A percentile compares a stretch with the other conserved stretches of the same genome.
These are phyloP conservation scores for Candida glucosophila DNA, from an alignment of 1,139 yeast species.

Conservation along the genomic window DNA sequence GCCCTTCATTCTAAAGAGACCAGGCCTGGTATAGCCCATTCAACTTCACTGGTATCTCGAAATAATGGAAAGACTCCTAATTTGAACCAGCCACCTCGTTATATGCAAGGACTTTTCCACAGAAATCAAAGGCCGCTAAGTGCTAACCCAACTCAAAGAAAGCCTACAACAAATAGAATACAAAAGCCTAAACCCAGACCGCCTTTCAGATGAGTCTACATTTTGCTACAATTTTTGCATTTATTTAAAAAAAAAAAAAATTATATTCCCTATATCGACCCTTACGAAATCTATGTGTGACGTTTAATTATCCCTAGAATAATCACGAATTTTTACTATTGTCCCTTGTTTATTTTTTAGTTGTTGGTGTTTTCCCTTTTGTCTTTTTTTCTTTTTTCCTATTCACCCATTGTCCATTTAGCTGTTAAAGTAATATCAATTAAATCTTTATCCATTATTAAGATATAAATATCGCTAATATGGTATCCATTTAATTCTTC, in stretches of 20 bases:
- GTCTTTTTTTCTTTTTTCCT: no score
- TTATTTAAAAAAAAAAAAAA: neutral
- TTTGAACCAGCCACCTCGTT: constrained; percentile 37
- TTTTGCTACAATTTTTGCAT: neutral
- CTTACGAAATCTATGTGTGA: no score
- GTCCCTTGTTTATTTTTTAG: no score
- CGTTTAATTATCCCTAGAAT: constrained; percentile 7
- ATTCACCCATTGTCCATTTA: no score
- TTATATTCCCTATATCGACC: neutral
- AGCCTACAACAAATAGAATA: neutral
- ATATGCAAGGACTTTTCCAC: constrained; percentile 29
- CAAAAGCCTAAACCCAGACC: constrained; percentile 6
- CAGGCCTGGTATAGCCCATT: neutral
- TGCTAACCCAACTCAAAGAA: neutral
- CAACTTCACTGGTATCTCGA: constrained; percentile 1
- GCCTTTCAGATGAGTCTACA: constrained; percentile 13
- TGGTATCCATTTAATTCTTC: no score
- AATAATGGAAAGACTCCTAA: constrained; percentile 20
- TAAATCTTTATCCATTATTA: no score
- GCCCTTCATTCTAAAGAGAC: neutral
- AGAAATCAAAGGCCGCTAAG: constrained; percentile 3
- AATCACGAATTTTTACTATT: no score
- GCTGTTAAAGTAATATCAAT: no score
- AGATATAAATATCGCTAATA: no score
- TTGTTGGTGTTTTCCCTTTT: no score